Base-by-base conservation (phyloP, 805 yeast species). In the Sporopachydermia quercuum region DNA sequence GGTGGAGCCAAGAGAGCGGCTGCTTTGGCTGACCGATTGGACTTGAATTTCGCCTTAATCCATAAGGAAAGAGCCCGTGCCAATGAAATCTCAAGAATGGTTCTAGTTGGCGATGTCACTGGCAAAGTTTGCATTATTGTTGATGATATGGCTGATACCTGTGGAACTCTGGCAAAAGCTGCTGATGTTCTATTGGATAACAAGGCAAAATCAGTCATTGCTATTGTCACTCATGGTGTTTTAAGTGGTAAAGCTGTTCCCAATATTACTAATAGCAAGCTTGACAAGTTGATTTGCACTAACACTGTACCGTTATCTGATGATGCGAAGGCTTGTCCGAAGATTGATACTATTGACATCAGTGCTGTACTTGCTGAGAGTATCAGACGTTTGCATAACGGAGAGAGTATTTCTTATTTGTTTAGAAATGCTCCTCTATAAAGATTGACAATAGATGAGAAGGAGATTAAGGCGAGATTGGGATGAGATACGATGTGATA, bases 1-100 rank as follows among this genome's bases (percentile, higher is more conserved):
- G 98, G 98, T 50, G 98, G 98, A 43, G 97, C 97, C 40, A 89
- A 89, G 60, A 73, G 98, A 48, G 98, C 87, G 18, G 97, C 97
- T 2, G 77, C 87, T 3, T 65, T 89, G 39, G 97, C 97, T 11
- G 97, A 89, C 53, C 75, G 81, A 51, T 66, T 91, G 47, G 97
- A 91, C 52, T 70, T 89, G 49, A 85, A 81, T 56, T 89, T 89
- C 62, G 97, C 98, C 1, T 73, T 89, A 56, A 91, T 89, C 51
- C 98, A 89, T 63, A 89, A 89, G 58, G 98, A 89, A 64, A 75
- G 98, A 55, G 89, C 84, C 38, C 75, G 80, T 53, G 96, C 97
- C 38, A 89, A 89, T 55, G 97, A 89, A 62, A 94, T 89, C 6
- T 78, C 91, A 14, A 70, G 82, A 50, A 89, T 89, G 98, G 95